Evolutionary conservation across 2,329 filamentous ascomycete genomes (phyloP), one percentile per base, ranked within the genome.

Genomic region (Sordariomycetes sp.): DNA sequence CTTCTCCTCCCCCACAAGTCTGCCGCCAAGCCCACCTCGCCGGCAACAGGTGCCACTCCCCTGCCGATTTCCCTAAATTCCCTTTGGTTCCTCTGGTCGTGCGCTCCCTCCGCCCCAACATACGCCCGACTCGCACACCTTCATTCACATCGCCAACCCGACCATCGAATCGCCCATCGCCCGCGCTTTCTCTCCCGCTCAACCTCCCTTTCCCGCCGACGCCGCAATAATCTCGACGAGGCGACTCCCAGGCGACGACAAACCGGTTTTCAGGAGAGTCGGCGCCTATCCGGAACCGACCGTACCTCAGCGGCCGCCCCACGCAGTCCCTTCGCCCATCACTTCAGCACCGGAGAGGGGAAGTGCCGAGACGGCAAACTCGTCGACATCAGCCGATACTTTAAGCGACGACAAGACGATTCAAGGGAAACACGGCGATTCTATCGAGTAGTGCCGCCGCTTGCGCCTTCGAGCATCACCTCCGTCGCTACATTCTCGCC

Each of bases 41-140:
- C 53, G 22, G n/a, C 53, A 40, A 32, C 32, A 14, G 37, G 35
- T 48, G 57, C 28, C 57, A 53, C 51, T 54, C 52, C 57, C 52
- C 57, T 53, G 51, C 55, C 55, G 55, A 57, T 53, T 57, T 57
- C 48, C 50, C 55, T 52, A 52, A 52, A 57, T 57, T 57, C 55
- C 55, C 54, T 32, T 57, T 57, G 46, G 55, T 18, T 53, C 46
- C 48, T 16, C 22, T 53, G 35, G 22, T 58, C 51, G 57, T 58
- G 52, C 57, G 51, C 51, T 58, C 37, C 40, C 51, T 58, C 57
- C 57, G 57, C 57, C 57, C 51, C 57, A 54, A 54, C 57, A 54
- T 50, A 53, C 46, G 54, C 57, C 51, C 57, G 55, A 57, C 55
- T 50, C 51, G 35, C 56, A 58, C 50, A 58, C 56, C 32, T n/a